Conservation (phyloP, 192 early-diverging fungal genomes). For the Entrophospora sp. region DNA sequence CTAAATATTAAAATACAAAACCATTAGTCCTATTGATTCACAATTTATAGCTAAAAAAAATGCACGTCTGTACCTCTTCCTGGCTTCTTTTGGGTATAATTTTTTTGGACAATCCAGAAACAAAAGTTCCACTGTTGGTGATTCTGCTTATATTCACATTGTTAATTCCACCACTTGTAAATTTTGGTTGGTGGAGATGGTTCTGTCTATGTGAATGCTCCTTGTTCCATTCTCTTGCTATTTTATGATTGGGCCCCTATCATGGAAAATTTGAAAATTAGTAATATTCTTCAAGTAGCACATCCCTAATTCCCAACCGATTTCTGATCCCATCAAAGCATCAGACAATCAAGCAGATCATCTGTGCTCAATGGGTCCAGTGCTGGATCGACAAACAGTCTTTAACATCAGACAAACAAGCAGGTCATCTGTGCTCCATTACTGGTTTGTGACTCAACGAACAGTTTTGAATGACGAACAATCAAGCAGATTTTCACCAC, state of each 20-base stretch:
- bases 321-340: background rate
- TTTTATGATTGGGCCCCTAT: slow-evolving; percentile 3
- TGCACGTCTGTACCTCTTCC: no score
- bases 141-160: no score
- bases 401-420: slow-evolving; percentile 14
- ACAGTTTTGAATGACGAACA: background rate
- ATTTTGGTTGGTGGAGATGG: background rate
- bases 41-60: no score
- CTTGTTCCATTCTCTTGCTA: slow-evolving; percentile 7
- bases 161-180: background rate
- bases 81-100: no score
- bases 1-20: no score
- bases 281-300: background rate
- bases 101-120: no score
- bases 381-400: slow-evolving; percentile 14
- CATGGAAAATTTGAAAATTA: background rate
- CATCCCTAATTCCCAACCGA: background rate
- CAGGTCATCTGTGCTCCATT: slow-evolving; percentile 10
- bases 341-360: background rate
- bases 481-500: background rate
- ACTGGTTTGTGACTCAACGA: slow-evolving; percentile 18
- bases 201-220: background rate
- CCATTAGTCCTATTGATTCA: no score
- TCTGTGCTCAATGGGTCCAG: slow-evolving; percentile 16
- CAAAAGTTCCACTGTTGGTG: no score